Evolutionary conservation across 768 basidiomycete genomes (phyloP).

Genomic region (Suillus cothurnatus): DNA sequence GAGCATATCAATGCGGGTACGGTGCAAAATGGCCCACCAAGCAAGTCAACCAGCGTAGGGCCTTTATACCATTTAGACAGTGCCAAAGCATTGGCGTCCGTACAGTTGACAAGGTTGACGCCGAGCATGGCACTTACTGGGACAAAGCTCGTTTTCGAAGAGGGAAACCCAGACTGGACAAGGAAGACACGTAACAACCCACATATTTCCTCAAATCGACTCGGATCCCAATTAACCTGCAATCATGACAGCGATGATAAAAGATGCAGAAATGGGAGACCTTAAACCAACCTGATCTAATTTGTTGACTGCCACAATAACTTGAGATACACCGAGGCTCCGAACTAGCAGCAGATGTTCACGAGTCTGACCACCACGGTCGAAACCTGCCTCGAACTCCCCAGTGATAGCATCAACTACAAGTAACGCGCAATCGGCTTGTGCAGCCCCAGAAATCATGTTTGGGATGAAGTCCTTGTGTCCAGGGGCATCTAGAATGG

Average conservation of each 20-base stretch:
- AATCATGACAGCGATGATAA: slow-evolving; percentile 4
- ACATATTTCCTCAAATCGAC: slow-evolving; percentile 86
- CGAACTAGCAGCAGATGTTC: slow-evolving; percentile 92
- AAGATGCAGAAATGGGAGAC: neutral
- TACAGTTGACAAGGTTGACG: slow-evolving; percentile 68
- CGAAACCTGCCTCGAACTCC: slow-evolving; percentile 96
- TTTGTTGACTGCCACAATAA: slow-evolving; percentile 94
- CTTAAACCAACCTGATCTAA: slow-evolving; percentile 72
- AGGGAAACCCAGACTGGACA: slow-evolving; percentile 81
- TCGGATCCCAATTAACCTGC: slow-evolving; percentile 86
- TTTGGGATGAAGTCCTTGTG: slow-evolving; percentile 98
- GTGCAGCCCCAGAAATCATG: slow-evolving; percentile 98
- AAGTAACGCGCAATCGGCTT: slow-evolving; percentile 92
- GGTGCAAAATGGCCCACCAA: slow-evolving; percentile 54
- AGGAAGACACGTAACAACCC: slow-evolving; percentile 77
- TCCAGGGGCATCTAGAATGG: slow-evolving; percentile 96
- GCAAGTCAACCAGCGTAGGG: slow-evolving; percentile 77
- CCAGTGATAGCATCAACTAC: slow-evolving; percentile 90
- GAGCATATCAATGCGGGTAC: neutral
- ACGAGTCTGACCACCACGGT: slow-evolving; percentile 91
- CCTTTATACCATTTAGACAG: slow-evolving; percentile 83
- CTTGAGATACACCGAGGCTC: slow-evolving; percentile 88
- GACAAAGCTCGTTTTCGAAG: slow-evolving; percentile 77
- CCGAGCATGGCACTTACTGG: slow-evolving; percentile 92
- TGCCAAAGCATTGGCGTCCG: slow-evolving; percentile 45